Evolutionary conservation across 495 filamentous ascomycete genomes (phyloP).

Genomic region (Mytilinidion resinicola): DNA sequence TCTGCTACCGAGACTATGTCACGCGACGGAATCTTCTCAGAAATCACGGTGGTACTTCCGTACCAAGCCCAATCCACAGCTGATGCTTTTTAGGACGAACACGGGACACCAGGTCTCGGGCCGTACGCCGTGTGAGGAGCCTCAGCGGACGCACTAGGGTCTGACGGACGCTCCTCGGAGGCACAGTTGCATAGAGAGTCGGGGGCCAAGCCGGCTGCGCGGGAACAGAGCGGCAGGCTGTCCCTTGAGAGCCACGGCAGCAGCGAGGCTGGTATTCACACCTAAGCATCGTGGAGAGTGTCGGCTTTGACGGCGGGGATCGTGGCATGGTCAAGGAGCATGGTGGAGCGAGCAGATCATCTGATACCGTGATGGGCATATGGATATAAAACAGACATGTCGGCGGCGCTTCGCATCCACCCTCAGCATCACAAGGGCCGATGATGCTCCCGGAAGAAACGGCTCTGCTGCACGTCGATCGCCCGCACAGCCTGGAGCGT

Average conservation of each 20-base stretch:
- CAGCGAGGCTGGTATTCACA: not conserved
- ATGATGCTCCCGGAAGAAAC: no score
- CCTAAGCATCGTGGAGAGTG: not conserved
- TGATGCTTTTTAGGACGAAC: no score
- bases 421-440: no score
- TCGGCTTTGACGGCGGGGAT: not conserved
- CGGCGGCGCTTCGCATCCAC: no score
- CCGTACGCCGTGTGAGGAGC: not conserved
- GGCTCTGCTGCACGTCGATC: no score
- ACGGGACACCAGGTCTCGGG: not conserved
- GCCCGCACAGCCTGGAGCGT: no score
- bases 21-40: no score
- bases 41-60: no score
- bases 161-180: not conserved
- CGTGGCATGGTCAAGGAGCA: no score
- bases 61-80: no score
- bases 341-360: not conserved
- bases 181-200: not conserved
- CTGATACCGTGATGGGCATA: not conserved
- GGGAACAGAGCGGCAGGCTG: not conserved
- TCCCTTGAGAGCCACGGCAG: not conserved
- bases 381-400: no score
- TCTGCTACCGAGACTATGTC: no score
- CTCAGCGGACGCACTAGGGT: not conserved
- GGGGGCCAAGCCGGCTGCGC: conserved; percentile 1